phyloP scores from a whole-genome alignment of 495 filamentous ascomycete species.

The Xylaria nigripes region DNA sequence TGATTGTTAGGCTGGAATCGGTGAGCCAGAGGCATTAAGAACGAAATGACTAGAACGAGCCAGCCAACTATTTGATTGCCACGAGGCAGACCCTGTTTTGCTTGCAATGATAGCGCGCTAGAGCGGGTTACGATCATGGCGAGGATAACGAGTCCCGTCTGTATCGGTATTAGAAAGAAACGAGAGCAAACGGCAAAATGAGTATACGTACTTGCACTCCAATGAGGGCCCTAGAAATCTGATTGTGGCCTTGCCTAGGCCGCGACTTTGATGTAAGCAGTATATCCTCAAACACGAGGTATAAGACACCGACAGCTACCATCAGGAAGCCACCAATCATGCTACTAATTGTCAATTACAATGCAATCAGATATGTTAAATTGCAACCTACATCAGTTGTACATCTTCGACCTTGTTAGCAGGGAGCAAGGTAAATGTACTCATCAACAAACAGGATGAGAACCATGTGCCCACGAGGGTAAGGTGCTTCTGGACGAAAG shows the following conservation, averaged over 20 bases:
- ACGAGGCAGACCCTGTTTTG: conserved; percentile 75
- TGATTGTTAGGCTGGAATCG: conserved; percentile 73
- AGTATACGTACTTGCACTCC: conserved; percentile 31
- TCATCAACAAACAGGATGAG: conserved; percentile 71
- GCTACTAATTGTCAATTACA: conserved; percentile 40
- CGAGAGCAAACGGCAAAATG: conserved; percentile 1
- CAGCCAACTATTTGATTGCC: conserved; percentile 88
- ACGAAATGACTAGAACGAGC: conserved; percentile 72
- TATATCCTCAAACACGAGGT: conserved; percentile 71
- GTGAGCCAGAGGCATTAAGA: conserved; percentile 74
- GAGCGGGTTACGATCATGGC: conserved; percentile 80
- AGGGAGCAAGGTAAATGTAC: conserved; percentile 80
- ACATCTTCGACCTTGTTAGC: conserved; percentile 77
- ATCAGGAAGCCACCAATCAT: conserved; percentile 70
- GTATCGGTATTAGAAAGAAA: conserved; percentile 18
- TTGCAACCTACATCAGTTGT: conserved; percentile 59
- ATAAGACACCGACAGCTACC: conserved; percentile 67
- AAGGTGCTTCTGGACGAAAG: conserved; percentile 59
- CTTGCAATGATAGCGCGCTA: conserved; percentile 72
- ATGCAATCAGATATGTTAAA: neutral
- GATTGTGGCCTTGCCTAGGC: conserved; percentile 15
- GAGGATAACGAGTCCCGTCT: conserved; percentile 75
- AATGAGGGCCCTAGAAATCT: conserved; percentile 34
- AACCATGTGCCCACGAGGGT: conserved; percentile 65
- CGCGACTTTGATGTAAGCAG: conserved; percentile 38